Evolutionary conservation across 371 early-diverging fungal species (phyloP).

Genomic region (Quaeritorhiza haematococci): DNA sequence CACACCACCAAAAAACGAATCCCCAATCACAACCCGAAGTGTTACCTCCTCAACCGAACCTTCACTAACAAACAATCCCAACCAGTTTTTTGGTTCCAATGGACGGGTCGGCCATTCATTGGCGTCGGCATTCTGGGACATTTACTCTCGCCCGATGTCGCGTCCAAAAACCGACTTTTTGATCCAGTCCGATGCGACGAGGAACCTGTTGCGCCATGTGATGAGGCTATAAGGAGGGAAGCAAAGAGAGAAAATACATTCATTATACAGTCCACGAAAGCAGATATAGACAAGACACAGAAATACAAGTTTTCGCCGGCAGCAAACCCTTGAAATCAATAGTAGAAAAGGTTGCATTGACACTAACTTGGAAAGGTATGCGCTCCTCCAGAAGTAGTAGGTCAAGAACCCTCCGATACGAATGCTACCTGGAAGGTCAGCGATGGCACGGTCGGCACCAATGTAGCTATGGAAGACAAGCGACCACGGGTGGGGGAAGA

Average conservation of each 20-base stretch:
- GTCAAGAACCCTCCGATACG: conserved; percentile 37
- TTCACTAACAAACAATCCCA: no score
- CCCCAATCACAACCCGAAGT: no score
- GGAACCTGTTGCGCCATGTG: conserved; percentile 69
- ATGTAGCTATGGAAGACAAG: conserved; percentile 55
- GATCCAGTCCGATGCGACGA: conserved; percentile 85
- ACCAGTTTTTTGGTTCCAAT: no score
- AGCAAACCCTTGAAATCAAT: neutral
- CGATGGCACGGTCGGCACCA: conserved; percentile 85
- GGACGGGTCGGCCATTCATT: no score
- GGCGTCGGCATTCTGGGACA: neutral
- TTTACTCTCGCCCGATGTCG: conserved; percentile 82
- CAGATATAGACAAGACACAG: conserved; percentile 62
- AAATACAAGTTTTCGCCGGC: neutral
- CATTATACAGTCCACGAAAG: conserved; percentile 58
- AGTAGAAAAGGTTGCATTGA: conserved; percentile 45
- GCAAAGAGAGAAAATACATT: neutral
- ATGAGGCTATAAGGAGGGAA: conserved; percentile 48
- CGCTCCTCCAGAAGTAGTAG: conserved; percentile 42
- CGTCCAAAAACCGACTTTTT: conserved; percentile 82
- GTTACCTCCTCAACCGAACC: no score
- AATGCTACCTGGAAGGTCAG: conserved; percentile 64
- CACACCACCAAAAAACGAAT: no score
- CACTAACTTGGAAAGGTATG: conserved; percentile 32
- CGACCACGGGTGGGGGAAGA: neutral